Evolutionary conservation across 768 basidiomycete species (phyloP).

Genomic region (Tulasnella calospora): DNA sequence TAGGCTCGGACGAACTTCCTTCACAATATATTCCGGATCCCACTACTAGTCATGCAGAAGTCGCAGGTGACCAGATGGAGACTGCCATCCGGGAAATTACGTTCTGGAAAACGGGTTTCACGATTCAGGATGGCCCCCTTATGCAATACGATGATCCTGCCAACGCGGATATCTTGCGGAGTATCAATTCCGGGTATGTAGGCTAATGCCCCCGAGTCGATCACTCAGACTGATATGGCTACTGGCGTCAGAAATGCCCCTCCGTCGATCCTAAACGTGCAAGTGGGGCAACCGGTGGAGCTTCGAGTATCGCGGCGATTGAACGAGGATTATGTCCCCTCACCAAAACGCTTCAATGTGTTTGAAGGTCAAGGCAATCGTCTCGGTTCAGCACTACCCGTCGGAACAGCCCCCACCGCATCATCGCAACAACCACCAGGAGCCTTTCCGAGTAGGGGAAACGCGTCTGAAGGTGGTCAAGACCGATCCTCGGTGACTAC

Average conservation of each 20-base stretch:
- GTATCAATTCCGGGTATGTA: slow-evolving; percentile 72
- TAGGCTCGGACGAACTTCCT: slow-evolving; percentile 87
- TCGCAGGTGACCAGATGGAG: slow-evolving; percentile 44
- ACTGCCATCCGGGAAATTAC: slow-evolving; percentile 69
- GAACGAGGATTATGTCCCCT: slow-evolving; percentile 63
- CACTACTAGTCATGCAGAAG: slow-evolving; percentile 39
- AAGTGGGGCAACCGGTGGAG: slow-evolving; percentile 74
- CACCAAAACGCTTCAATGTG: slow-evolving; percentile 45
- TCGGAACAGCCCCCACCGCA: slow-evolving; percentile 29
- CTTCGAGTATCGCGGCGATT: slow-evolving; percentile 68
- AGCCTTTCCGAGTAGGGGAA: slow-evolving; percentile 45
- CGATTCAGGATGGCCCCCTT: slow-evolving; percentile 81
- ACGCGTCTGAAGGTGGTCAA: slow-evolving; percentile 25
- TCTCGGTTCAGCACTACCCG: slow-evolving; percentile 72
- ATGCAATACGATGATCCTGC: slow-evolving; percentile 77
- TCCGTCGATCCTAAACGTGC: slow-evolving; percentile 65
- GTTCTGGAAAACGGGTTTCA: slow-evolving; percentile 93
- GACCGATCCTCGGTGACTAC: slow-evolving; percentile 45
- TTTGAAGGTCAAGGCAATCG: slow-evolving; percentile 76
- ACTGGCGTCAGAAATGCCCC: slow-evolving; percentile 61
- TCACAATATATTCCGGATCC: slow-evolving; percentile 75
- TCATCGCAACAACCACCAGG: slow-evolving; percentile 50
- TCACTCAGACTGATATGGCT: neutral
- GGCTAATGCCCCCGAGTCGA: neutral
- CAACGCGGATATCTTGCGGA: slow-evolving; percentile 60